A percentile compares a stretch with the other conserved stretches of the same genome.
These are phyloP conservation scores for Monosporascus sp. DNA, from an alignment of 2,329 filamentous ascomycete genomes.

Conservation along the genomic window DNA sequence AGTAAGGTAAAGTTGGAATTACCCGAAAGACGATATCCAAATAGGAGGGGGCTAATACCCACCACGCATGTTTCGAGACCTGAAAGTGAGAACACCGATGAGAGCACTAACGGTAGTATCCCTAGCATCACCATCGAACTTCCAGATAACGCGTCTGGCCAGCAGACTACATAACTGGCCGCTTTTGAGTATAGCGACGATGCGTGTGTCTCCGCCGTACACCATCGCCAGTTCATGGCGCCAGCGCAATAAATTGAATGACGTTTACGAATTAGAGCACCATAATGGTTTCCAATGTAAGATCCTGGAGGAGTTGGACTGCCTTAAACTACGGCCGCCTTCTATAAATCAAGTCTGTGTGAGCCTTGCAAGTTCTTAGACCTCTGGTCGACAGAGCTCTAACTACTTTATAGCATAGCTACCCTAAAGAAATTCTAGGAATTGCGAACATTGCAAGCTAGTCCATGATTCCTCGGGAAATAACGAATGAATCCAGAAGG, in stretches of 20 bases:
- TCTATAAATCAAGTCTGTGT: neutral
- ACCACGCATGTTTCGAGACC: neutral
- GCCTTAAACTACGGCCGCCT: neutral
- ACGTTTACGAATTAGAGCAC: slow-evolving; percentile 4
- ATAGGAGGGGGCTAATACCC: too few species aligned
- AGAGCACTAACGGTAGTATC: neutral
- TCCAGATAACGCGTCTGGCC: neutral
- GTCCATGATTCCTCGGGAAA: neutral
- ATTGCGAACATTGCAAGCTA: slow-evolving; percentile 4
- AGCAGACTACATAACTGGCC: neutral
- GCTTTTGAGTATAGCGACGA: too few species aligned
- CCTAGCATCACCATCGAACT: neutral
- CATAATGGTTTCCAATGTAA: slow-evolving; percentile 4
- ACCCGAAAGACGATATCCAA: too few species aligned
- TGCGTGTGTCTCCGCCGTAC: too few species aligned
- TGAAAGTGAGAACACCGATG: neutral
- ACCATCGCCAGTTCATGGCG: too few species aligned
- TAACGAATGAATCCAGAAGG: neutral
- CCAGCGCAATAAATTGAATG: slow-evolving; percentile 1
- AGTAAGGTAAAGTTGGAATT: too few species aligned
- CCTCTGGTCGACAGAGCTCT: neutral
- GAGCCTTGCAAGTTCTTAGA: slow-evolving; percentile 1
- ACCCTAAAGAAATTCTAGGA: neutral
- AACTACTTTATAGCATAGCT: neutral
- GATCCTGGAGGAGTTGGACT: slow-evolving; percentile 1